Conservation (phyloP, 2,329 filamentous ascomycete species). For the Pseudopyricularia javanii region DNA sequence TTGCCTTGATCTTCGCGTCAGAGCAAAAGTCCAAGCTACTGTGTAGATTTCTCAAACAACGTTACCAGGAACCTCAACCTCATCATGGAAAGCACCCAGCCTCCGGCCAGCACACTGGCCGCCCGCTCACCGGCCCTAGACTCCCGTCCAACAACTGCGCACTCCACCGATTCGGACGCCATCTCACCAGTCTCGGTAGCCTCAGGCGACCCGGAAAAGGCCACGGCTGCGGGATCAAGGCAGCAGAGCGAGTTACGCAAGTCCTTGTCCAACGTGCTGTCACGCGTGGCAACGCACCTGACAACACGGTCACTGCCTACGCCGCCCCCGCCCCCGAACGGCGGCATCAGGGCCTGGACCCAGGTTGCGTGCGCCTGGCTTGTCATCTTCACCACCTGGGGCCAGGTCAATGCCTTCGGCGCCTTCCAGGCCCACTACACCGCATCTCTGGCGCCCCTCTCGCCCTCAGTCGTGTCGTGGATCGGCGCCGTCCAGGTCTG, state of each 20-base stretch:
- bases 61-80: background rate
- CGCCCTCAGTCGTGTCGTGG: constrained; percentile 26
- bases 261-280: constrained; percentile 7
- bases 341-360: constrained; percentile 28
- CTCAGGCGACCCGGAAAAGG: background rate
- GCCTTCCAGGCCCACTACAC: constrained; percentile 39
- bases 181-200: background rate
- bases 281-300: constrained; percentile 13
- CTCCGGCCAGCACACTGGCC: background rate
- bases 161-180: background rate
- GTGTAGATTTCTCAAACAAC: too few species aligned
- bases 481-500: too few species aligned
- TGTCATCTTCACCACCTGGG: constrained; percentile 34
- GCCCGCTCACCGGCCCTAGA: background rate
- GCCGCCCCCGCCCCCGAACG: constrained; percentile 27
- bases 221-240: too few species aligned
- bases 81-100: background rate
- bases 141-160: background rate
- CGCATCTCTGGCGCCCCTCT: constrained; percentile 17
- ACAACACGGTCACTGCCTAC: constrained; percentile 24
- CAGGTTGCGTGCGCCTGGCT: constrained; percentile 24
- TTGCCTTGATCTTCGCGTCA: background rate
- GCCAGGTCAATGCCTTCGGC: constrained; percentile 40
- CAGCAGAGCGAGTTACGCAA: background rate
- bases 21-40: background rate